Percentiles rank a stretch among this genome's conserved stretches.
phyloP scores from a whole-genome alignment of 106 monocot genomes.

The Triglochin maritima region DNA sequence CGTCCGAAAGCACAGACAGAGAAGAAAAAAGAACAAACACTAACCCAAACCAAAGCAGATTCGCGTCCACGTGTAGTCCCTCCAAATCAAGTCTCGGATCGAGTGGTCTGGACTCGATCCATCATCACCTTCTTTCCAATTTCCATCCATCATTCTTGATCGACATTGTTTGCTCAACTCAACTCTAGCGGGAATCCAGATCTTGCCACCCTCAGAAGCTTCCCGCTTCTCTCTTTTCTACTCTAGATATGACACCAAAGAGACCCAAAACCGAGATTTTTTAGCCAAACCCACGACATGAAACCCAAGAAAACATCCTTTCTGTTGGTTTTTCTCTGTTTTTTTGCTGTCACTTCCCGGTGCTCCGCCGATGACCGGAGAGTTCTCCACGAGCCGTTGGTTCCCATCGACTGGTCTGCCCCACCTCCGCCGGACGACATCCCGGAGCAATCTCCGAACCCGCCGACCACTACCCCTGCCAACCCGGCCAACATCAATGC shows the following conservation, averaged over 20 bases:
- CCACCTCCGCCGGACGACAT: conserved; percentile 21
- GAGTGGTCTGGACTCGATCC: not conserved
- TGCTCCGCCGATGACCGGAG: conserved; percentile 13
- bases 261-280: not conserved
- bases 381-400: conserved; percentile 38
- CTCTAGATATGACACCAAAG: not conserved
- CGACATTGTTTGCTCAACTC: not conserved
- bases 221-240: conserved; percentile 8
- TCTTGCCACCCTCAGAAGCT: conserved; percentile 14
- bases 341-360: not conserved
- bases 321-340: not conserved
- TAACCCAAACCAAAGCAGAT: conserved; percentile 1
- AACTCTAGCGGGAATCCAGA: conserved; percentile 1
- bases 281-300: not conserved
- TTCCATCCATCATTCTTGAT: too few relatives aligned
- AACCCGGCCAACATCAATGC: not conserved
- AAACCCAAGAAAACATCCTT: not conserved
- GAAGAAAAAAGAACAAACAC: too few relatives aligned
- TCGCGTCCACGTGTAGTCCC: conserved; percentile 3
- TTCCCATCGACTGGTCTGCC: conserved; percentile 42
- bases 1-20: too few relatives aligned
- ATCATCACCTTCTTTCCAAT: not conserved
- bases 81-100: not conserved
- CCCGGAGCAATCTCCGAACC: not conserved
- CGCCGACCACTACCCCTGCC: conserved; percentile 1